These are phyloP conservation scores for Phytopythium mirpurense DNA, from an alignment of 352 stramenopile genomes.

Conservation along the genomic window DNA sequence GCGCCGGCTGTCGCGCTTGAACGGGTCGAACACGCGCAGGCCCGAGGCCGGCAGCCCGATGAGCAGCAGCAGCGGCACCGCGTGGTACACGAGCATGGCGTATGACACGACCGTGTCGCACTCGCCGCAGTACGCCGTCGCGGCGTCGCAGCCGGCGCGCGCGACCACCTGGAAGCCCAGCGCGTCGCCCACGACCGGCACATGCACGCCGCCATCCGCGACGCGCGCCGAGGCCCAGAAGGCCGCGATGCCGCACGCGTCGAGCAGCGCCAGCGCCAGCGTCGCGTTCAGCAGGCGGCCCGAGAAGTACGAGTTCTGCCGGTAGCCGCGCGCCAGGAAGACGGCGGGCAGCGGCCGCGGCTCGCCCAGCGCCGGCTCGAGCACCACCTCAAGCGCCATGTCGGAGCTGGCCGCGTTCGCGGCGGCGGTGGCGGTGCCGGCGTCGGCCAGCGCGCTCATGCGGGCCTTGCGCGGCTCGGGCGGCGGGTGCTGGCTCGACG, in stretches of 20 bases:
- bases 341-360: slow-evolving; percentile 31
- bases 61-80: slow-evolving; percentile 49
- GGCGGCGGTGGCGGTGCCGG: neutral
- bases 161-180: slow-evolving; percentile 39
- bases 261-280: slow-evolving; percentile 34
- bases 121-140: slow-evolving; percentile 32
- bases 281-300: slow-evolving; percentile 46
- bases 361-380: slow-evolving; percentile 18
- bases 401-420: slow-evolving; percentile 14
- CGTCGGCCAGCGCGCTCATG: slow-evolving; percentile 2
- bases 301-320: slow-evolving; percentile 79
- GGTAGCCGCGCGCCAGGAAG: slow-evolving; percentile 48
- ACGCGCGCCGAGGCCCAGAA: slow-evolving; percentile 39
- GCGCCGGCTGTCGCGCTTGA: slow-evolving; percentile 32
- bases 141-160: slow-evolving; percentile 17
- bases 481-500: slow-evolving; percentile 15
- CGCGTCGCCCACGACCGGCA: slow-evolving; percentile 27
- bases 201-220: slow-evolving; percentile 42
- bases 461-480: slow-evolving; percentile 5
- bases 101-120: slow-evolving; percentile 66
- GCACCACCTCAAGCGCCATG: slow-evolving; percentile 13
- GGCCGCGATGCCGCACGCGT: slow-evolving; percentile 30
- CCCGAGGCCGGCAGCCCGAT: slow-evolving; percentile 63
- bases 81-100: slow-evolving; percentile 62
- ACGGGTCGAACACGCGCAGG: slow-evolving; percentile 61